A percentile compares a stretch with the other conserved stretches of the same genome.
These are phyloP conservation scores for Kwoniella newhampshirensis DNA, from an alignment of 768 basidiomycete genomes.

Conservation along the genomic window DNA sequence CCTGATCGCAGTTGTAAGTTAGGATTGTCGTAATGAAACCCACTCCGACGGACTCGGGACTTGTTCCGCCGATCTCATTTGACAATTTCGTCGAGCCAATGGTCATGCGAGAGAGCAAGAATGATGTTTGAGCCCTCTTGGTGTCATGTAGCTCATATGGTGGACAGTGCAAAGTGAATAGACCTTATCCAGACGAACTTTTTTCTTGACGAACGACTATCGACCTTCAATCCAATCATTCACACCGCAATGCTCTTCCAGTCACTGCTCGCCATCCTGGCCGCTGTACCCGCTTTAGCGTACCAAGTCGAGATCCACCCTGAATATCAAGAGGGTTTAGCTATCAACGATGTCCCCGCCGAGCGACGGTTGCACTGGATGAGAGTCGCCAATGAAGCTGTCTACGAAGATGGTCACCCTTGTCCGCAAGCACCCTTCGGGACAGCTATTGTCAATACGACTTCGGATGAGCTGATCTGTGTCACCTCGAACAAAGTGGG, in stretches of 20 bases:
- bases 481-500: conserved; percentile 39
- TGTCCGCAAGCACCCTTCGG: conserved; percentile 42
- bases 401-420: conserved; percentile 38
- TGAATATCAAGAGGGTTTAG: conserved; percentile 28
- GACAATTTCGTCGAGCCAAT: no score
- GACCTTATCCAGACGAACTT: no score
- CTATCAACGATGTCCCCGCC: conserved; percentile 32
- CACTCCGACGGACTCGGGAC: no score
- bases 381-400: conserved; percentile 34
- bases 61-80: no score
- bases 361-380: conserved; percentile 31
- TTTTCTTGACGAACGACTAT: no score
- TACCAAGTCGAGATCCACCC: conserved; percentile 37
- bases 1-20: no score
- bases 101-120: no score
- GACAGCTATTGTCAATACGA: conserved; percentile 42
- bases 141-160: no score
- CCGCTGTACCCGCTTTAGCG: not conserved
- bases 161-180: no score
- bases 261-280: conserved; percentile 5
- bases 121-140: no score
- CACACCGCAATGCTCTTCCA: not conserved
- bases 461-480: conserved; percentile 40
- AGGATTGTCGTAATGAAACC: no score
- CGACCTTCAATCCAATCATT: no score